Conservation (phyloP, 2,329 filamentous ascomycete genomes). For the Neofusicoccum sp. region DNA sequence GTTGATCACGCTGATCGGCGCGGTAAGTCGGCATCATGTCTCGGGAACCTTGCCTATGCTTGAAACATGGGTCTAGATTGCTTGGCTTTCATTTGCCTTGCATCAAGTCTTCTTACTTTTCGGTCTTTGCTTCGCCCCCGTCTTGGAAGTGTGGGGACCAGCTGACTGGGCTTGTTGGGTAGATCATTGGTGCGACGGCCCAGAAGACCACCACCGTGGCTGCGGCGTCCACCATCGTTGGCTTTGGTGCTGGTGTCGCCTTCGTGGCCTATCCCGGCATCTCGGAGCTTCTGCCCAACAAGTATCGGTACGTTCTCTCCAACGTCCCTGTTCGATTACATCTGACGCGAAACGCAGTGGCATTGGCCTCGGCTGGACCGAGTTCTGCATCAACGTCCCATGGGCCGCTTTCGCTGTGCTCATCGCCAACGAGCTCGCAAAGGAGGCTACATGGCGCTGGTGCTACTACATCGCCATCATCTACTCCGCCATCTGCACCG, state of each 20-base stretch:
- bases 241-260: neutral
- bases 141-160: neutral
- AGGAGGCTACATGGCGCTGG: constrained; percentile 39
- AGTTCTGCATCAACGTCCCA: constrained; percentile 23
- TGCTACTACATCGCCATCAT: constrained; percentile 44
- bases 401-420: constrained; percentile 42
- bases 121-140: neutral
- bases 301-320: constrained; percentile 19
- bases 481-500: constrained; percentile 39
- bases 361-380: constrained; percentile 27
- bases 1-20: constrained; percentile 31
- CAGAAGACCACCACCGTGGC: constrained; percentile 34
- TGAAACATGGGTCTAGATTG: neutral
- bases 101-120: neutral
- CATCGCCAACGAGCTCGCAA: constrained; percentile 39
- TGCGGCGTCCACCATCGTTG: constrained; percentile 21
- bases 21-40: constrained; percentile 19
- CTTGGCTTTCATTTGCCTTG: neutral
- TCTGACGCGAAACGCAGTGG: constrained; percentile 21
- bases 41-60: constrained; percentile 18
- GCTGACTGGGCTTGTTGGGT: constrained; percentile 31
- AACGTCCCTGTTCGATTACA: neutral
- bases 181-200: constrained; percentile 37
- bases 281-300: constrained; percentile 26
- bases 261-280: constrained; percentile 21